Evolutionary conservation across 2,329 filamentous ascomycete genomes (phyloP).

Genomic region (Scytalidium sp.): DNA sequence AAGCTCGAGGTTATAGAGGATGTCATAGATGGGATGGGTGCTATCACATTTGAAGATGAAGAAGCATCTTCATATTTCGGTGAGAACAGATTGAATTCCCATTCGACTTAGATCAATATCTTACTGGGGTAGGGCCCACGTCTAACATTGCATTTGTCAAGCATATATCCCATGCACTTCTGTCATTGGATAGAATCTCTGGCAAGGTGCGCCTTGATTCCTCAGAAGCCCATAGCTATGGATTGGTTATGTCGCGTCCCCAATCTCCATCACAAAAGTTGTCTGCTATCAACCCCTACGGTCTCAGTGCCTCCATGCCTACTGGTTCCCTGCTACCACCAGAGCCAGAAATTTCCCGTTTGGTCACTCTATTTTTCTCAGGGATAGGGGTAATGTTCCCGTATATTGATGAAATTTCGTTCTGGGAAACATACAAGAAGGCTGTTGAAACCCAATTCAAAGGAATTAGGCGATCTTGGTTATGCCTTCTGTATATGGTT

Average conservation of each 20-base stretch:
- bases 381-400: background rate
- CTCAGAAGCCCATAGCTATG: background rate
- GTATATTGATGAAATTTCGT: background rate
- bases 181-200: background rate
- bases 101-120: background rate
- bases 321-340: background rate
- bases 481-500: background rate
- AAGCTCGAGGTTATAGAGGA: background rate
- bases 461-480: background rate
- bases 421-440: background rate
- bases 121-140: background rate
- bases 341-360: background rate
- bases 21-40: background rate
- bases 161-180: background rate
- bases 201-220: background rate
- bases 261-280: background rate
- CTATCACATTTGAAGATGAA: background rate
- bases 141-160: background rate
- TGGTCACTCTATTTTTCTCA: background rate
- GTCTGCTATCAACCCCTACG: background rate
- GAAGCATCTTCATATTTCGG: background rate
- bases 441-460: background rate
- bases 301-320: background rate
- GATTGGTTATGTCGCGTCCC: background rate
- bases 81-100: background rate